Evolutionary conservation across 495 filamentous ascomycete genomes (phyloP).

Genomic region (Daldinia caldariorum): DNA sequence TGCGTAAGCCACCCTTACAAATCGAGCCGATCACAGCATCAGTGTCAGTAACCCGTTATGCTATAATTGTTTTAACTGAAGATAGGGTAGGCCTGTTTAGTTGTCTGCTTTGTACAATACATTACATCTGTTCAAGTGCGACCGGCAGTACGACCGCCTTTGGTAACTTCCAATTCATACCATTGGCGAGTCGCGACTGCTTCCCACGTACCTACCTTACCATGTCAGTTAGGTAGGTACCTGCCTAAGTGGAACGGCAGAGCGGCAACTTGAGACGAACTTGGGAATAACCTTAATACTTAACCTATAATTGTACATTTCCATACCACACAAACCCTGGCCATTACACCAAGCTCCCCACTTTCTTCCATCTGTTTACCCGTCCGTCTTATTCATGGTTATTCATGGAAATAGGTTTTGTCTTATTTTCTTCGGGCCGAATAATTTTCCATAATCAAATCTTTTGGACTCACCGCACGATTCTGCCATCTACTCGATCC

Average conservation of each 20-base stretch:
- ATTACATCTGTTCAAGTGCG: neutral
- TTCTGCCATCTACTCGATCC: conserved; percentile 41
- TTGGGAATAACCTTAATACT: neutral
- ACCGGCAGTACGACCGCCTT: neutral
- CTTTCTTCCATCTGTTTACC: neutral
- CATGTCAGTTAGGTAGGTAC: conserved; percentile 4
- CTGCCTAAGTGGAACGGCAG: conserved; percentile 1
- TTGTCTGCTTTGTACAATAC: no score
- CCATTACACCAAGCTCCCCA: neutral
- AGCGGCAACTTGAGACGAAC: neutral
- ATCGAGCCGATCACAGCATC: no score
- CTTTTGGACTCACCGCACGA: conserved; percentile 44
- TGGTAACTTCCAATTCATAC: neutral
- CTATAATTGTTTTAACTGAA: no score
- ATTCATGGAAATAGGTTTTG: no score
- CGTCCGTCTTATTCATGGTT: no score
- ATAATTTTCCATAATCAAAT: conserved; percentile 10
- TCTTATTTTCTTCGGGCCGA: neutral
- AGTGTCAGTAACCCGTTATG: no score
- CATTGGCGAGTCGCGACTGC: neutral
- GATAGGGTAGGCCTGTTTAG: no score
- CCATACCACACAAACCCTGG: neutral
- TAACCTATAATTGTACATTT: no score
- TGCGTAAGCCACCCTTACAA: no score
- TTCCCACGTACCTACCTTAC: neutral